These are phyloP conservation scores for Fraxinus floribunda DNA, from an alignment of 305 asterid species.

Conservation along the genomic window DNA sequence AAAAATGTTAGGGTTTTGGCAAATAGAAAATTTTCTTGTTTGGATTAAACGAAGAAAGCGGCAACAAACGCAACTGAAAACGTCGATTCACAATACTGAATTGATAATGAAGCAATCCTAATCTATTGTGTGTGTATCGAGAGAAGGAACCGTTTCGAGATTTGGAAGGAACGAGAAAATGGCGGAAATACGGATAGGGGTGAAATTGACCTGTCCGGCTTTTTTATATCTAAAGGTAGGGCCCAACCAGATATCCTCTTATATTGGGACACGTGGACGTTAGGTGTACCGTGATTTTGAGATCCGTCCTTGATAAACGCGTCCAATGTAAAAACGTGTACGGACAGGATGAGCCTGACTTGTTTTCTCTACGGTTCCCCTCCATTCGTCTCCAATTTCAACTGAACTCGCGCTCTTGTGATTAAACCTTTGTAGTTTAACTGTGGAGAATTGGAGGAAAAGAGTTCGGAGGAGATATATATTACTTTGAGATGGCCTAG, in stretches of 20 bases:
- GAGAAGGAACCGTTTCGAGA: slow-evolving; percentile 28
- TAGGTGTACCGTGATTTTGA: slow-evolving; percentile 2
- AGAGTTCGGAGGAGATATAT: not conserved
- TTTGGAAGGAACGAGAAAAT: slow-evolving; percentile 41
- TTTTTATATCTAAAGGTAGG: slow-evolving; percentile 39
- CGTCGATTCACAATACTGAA: slow-evolving; percentile 50
- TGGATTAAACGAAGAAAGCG: slow-evolving; percentile 35
- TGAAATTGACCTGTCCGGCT: slow-evolving; percentile 12
- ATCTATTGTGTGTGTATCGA: not conserved
- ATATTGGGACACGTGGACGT: slow-evolving; percentile 25
- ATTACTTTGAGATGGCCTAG: not conserved
- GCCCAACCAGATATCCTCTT: slow-evolving; percentile 31
- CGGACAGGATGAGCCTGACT: not conserved
- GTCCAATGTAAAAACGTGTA: not conserved
- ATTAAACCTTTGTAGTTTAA: not conserved
- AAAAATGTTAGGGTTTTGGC: slow-evolving; percentile 52
- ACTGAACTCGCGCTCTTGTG: not conserved
- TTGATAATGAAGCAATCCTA: not conserved
- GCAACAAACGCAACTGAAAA: slow-evolving; percentile 53
- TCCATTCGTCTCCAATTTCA: slow-evolving; percentile 1
- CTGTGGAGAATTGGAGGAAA: not conserved
- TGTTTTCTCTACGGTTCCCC: slow-evolving; percentile 3
- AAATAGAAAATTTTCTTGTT: slow-evolving; percentile 7
- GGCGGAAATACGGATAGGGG: slow-evolving; percentile 23
- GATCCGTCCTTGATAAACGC: slow-evolving; percentile 11